Evolutionary conservation across 345 rosid genomes (phyloP), one percentile per base, ranked within the genome.

Genomic region (Draba incana): DNA sequence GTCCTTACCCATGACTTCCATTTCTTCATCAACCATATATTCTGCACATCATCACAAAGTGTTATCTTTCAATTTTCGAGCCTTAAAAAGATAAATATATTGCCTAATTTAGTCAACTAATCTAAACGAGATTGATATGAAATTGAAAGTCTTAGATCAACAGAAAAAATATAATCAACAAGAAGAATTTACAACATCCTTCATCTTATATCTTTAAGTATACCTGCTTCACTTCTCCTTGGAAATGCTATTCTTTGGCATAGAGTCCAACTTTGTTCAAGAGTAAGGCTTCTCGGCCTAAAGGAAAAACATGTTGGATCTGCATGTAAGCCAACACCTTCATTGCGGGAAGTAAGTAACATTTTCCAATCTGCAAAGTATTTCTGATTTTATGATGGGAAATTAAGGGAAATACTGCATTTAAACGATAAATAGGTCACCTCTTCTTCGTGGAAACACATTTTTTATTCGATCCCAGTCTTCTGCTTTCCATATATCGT

Each of bases 301-400:
- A 56, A 27, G 31, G 11, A 28, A 51, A 28, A 46, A 56, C 56
- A 2, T 49, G 54, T 60, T 10, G 59, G 70, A 65, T 70, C 59
- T 0, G 72, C 70, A 44, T 60, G 10, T 9, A 59, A 28, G 3
- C 71, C 81, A 23, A 81, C 55, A 7, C 70, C 67, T 35, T 3
- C 71, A 13, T 79, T 63, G 9, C 81, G 78, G 27, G 85, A 74
- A 0, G 87, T 83, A 25, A 79, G 41, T 71, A 83, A 13, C 50
- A 83, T 63, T 59, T 79, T 83, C 68, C 80, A 79, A 6, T 64
- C 42, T 0, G 41, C n/a, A 25, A 57, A 25, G 39, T 49, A 44
- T 35, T 35, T 35, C 1, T 6, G 38, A 35, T 35, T 35, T 35
- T 35, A 1, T 9, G 9, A 35, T 35, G 7, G 38, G 38, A 9